Base-by-base conservation (phyloP, 805 yeast species). In the Schizosaccharomyces cryophilus region DNA sequence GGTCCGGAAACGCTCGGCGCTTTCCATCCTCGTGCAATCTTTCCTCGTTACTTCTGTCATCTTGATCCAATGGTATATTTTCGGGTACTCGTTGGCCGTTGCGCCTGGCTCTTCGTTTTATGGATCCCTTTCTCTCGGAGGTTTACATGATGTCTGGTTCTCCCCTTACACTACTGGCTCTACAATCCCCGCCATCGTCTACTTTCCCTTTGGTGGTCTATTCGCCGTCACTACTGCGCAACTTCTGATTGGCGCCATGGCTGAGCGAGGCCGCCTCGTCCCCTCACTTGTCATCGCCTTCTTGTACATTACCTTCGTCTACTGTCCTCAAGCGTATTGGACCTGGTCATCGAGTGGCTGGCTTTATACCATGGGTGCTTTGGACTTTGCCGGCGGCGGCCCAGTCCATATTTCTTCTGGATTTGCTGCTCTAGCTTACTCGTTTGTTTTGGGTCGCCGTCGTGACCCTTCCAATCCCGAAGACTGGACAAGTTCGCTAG, bases 321-420 rank as follows among this genome's bases (percentile, higher is more conserved):
- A 90, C 78, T 84, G 93, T 72, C 96, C 96, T 61, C 78, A 84
- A 72, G 97, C 96, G n/a, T 84, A 83, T 74, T 89, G 96, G 96
- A 85, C 95, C 21, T 90, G 97, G 97, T 89, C 89, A 71, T 78
- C 82, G 35, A 78, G 78, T 61, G 97, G 97, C 60, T 90, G 96
- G 96, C 77, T 89, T 64, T 79, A 77, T 61, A 73, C 74, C 58
- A 75, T 89, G 61, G 97, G 96, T 65, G 83, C 88, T 51, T 78
- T 87, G 63, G 97, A 90, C 74, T 90, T 85, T 70, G 97, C 97
- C 19, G 97, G 97, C 70, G 96, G 96, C 70, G 95, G 95, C 65
- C 95, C 96, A 64, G 96, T 90, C 62, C 97, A 90, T 74, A 85
- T 85, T 74, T 75, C 87, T 67, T 84, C 95, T 42, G 97, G 97